Percentiles rank a stretch among this genome's conserved stretches.
phyloP scores from a whole-genome alignment of 768 basidiomycete species.

The Ramaria sp. region DNA sequence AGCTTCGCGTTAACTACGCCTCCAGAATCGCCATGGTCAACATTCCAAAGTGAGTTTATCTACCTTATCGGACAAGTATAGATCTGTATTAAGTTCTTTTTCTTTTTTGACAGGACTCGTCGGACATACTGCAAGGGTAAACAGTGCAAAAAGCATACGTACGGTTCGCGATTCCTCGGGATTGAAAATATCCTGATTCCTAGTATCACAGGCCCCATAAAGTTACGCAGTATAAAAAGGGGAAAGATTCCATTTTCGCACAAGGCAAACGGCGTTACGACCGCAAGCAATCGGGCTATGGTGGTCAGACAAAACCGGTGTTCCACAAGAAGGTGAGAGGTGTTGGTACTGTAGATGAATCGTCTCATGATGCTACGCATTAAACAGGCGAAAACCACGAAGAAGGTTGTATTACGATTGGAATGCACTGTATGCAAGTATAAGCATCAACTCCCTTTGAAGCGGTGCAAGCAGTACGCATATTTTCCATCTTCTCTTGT shows the following conservation, averaged over 20 bases:
- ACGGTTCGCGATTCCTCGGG: slow-evolving; percentile 22
- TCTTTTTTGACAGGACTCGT: slow-evolving; percentile 64
- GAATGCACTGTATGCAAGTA: slow-evolving; percentile 99
- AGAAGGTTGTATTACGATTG: slow-evolving; percentile 97
- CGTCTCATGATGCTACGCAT: neutral
- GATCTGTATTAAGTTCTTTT: neutral
- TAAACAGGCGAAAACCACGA: slow-evolving; percentile 86
- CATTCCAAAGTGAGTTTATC: slow-evolving; percentile 72
- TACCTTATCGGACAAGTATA: neutral
- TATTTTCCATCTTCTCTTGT: neutral
- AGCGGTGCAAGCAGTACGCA: slow-evolving; percentile 98
- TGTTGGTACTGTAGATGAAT: neutral
- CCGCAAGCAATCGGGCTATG: slow-evolving; percentile 96
- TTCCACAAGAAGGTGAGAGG: slow-evolving; percentile 96
- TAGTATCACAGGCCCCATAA: slow-evolving; percentile 73
- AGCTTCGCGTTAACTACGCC: neutral
- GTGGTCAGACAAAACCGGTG: slow-evolving; percentile 99
- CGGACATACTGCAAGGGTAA: slow-evolving; percentile 99
- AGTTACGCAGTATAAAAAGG: slow-evolving; percentile 99
- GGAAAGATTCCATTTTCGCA: slow-evolving; percentile 94
- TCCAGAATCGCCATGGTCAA: slow-evolving; percentile 61
- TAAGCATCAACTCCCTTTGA: slow-evolving; percentile 92
- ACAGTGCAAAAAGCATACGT: slow-evolving; percentile 96
- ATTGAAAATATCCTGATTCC: slow-evolving; percentile 7
- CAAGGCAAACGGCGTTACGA: slow-evolving; percentile 99